Conservation (phyloP, 768 basidiomycete species). For the Agaricus subrufescens region DNA sequence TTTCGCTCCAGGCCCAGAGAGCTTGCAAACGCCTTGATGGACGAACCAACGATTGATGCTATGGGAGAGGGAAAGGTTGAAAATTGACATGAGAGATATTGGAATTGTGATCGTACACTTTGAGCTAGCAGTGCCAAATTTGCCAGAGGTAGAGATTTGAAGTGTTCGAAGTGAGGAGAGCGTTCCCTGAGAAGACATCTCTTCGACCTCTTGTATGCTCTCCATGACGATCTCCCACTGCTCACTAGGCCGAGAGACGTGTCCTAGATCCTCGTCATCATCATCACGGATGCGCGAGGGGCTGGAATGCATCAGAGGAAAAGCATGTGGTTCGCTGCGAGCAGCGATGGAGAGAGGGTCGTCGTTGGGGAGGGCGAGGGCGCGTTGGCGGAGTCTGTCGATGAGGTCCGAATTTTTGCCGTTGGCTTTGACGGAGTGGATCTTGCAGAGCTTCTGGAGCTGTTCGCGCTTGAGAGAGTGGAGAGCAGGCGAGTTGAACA, state of each 20-base stretch:
- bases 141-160: slow-evolving; percentile 46
- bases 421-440: slow-evolving; percentile 71
- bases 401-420: slow-evolving; percentile 80
- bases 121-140: slow-evolving; percentile 68
- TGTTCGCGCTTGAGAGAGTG: slow-evolving; percentile 83
- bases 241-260: slow-evolving; percentile 68
- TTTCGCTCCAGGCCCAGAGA: slow-evolving; percentile 74
- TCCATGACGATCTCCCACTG: slow-evolving; percentile 90
- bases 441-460: slow-evolving; percentile 81
- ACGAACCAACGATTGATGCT: slow-evolving; percentile 71
- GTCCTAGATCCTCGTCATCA: slow-evolving; percentile 10
- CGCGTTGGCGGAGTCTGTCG: slow-evolving; percentile 62
- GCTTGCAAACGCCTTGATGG: slow-evolving; percentile 71
- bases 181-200: slow-evolving; percentile 45
- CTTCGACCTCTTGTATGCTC: slow-evolving; percentile 64
- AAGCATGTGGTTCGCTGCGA: slow-evolving; percentile 36
- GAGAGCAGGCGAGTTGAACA: slow-evolving; percentile 81
- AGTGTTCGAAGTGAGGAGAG: too few relatives aligned
- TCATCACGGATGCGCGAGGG: too few relatives aligned
- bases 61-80: too few relatives aligned
- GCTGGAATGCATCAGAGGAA: slow-evolving; percentile 14
- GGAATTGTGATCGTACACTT: slow-evolving; percentile 38
- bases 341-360: slow-evolving; percentile 51
- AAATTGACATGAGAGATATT: slow-evolving; percentile 8
- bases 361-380: slow-evolving; percentile 54